A percentile compares a stretch with the other conserved stretches of the same genome.
phyloP scores from a whole-genome alignment of 2,329 filamentous ascomycete genomes.

The Phoma sp. region DNA sequence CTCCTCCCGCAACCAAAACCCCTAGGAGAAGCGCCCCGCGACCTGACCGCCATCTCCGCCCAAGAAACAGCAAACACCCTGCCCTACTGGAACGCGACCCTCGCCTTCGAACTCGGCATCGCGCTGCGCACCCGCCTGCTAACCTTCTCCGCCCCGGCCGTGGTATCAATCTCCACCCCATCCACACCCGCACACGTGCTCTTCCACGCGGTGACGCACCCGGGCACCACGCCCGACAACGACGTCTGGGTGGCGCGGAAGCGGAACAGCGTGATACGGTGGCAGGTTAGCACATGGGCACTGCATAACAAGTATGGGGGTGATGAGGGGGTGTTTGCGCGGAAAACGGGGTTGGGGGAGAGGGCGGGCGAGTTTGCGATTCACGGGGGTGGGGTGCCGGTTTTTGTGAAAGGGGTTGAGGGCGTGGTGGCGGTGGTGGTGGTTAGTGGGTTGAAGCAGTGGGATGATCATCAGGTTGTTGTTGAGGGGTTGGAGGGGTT shows the following conservation, averaged over 20 bases:
- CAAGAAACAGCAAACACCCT: constrained; percentile 50
- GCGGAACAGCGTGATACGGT: constrained; percentile 74
- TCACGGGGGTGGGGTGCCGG: constrained; percentile 76
- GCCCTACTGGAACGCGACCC: constrained; percentile 63
- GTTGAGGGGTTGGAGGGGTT: constrained; percentile 57
- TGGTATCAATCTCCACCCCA: constrained; percentile 67
- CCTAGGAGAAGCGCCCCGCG: constrained; percentile 35
- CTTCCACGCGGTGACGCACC: constrained; percentile 72
- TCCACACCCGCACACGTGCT: constrained; percentile 64
- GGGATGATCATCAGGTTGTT: constrained; percentile 79
- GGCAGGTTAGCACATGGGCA: constrained; percentile 71
- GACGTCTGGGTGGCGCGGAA: constrained; percentile 70
- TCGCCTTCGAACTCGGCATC: constrained; percentile 68
- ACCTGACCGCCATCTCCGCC: constrained; percentile 46
- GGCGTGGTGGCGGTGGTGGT: constrained; percentile 76
- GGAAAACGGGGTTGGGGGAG: constrained; percentile 65
- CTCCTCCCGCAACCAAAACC: constrained; percentile 30
- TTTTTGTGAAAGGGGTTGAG: constrained; percentile 73
- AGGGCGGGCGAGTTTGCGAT: constrained; percentile 70
- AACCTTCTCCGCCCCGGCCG: constrained; percentile 58
- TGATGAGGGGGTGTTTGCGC: constrained; percentile 68
- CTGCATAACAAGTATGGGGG: constrained; percentile 70
- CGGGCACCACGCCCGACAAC: constrained; percentile 73
- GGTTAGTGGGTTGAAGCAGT: constrained; percentile 78
- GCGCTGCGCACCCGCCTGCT: constrained; percentile 67